Evolutionary conservation across 441 rosid genomes (phyloP).

Genomic region (Breynia disticha): DNA sequence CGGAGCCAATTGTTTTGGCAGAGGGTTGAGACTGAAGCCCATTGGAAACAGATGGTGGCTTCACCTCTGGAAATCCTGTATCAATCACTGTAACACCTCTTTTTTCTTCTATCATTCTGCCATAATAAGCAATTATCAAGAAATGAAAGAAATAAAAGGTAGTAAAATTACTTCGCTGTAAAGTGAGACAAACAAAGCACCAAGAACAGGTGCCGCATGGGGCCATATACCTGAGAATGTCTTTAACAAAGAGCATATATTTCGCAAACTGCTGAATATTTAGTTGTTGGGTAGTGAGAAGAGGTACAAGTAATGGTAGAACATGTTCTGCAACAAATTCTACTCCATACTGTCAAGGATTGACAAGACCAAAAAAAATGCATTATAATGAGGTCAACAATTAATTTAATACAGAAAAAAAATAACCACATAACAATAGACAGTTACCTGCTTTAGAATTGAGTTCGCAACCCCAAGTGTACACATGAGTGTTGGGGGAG

Average conservation of each 20-base stretch:
- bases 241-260: slow-evolving; percentile 83
- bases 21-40: slow-evolving; percentile 41
- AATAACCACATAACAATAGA: slow-evolving; percentile 4
- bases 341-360: slow-evolving; percentile 55
- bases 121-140: slow-evolving; percentile 9
- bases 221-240: slow-evolving; percentile 57
- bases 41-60: slow-evolving; percentile 28
- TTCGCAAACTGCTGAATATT: slow-evolving; percentile 86
- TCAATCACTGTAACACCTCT: slow-evolving; percentile 71
- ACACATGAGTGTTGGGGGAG: slow-evolving; percentile 96
- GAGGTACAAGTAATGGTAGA: slow-evolving; percentile 67
- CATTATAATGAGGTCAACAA: slow-evolving; percentile 7
- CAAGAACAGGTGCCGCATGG: not conserved
- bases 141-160: not conserved
- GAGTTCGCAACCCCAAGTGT: slow-evolving; percentile 86
- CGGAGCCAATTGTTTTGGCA: slow-evolving; percentile 33
- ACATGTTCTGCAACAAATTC: slow-evolving; percentile 77
- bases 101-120: slow-evolving; percentile 87
- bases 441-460: slow-evolving; percentile 72
- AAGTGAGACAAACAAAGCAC: too few relatives aligned
- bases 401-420: slow-evolving; percentile 7
- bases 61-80: slow-evolving; percentile 52
- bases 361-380: slow-evolving; percentile 10
- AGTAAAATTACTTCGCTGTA: too few relatives aligned
- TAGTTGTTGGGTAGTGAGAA: slow-evolving; percentile 80